Evolutionary conservation across 164 flowering plant genomes (phyloP), one percentile per base, ranked within the genome.

Genomic region (Aristolochia contorta): DNA sequence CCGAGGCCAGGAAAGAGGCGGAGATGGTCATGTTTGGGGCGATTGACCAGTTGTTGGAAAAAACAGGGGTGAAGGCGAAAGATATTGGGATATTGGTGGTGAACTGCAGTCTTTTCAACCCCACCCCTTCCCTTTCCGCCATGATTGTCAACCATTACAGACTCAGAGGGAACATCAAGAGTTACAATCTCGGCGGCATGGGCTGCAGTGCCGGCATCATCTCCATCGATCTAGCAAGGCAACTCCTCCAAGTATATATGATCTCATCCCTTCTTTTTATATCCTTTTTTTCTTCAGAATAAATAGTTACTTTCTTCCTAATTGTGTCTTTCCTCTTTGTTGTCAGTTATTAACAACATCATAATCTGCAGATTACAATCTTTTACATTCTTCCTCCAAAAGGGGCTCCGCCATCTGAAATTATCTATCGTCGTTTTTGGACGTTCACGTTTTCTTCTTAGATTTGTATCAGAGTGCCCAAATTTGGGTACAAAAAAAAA

Each of bases 161-260:
- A 80, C 84, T 88, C 9, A 77, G 96, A 65, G 86, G 87, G 1
- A 84, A 84, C 61, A 62, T 88, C n/a, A 46, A 74, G 74, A 85
- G 84, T 70, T 85, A 80, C 23, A 88, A 84, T 62, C 87, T 88
- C 43, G 88, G 92, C 59, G 96, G 96, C 4, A 88, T 88, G 96
- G 96, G 96, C 0, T 88, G 96, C 74, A 85, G 96, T 62, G 92
- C 96, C 51, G 93, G 96, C 0, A 72, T 89, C 37, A 83, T 89
- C 24, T 86, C 96, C 6, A 84, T 89, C 1, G 96, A 86, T 59
- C 91, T 89, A 20, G 93, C 89, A 57, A 84, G 80, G 64, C 93
- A 83, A 53, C 84, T 89, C 13, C 67, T 89, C n/a, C 93, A 89
- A 89, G 93, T 86, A 19, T 15, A 65, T 27, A 27, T 27, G 5